Conservation (phyloP, 371 early-diverging fungal species). For the Actinomortierella wolfii region DNA sequence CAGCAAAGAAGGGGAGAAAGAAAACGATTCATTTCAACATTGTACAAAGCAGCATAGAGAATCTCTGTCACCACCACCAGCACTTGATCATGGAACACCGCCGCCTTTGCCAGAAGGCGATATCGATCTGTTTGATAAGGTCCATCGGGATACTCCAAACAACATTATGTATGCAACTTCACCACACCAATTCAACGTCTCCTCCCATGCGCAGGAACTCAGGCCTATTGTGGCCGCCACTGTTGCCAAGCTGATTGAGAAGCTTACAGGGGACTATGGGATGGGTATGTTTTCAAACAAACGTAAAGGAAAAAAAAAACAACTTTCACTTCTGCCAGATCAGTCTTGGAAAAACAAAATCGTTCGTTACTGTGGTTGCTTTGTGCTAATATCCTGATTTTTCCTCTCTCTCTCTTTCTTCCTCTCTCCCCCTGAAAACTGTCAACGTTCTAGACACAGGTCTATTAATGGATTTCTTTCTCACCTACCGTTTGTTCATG, state of each 20-base stretch:
- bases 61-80: slow-evolving; percentile 1
- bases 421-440: too few relatives aligned
- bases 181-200: neutral
- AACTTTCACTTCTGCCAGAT: too few relatives aligned
- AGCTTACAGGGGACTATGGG: slow-evolving; percentile 54
- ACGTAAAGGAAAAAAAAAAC: too few relatives aligned
- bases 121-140: slow-evolving; percentile 20
- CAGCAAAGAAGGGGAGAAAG: too few relatives aligned
- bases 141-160: slow-evolving; percentile 13
- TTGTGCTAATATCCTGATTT: too few relatives aligned
- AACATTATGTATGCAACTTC: slow-evolving; percentile 22
- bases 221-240: slow-evolving; percentile 56
- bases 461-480: slow-evolving; percentile 53
- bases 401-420: too few relatives aligned
- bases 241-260: slow-evolving; percentile 63
- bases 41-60: neutral
- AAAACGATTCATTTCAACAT: too few relatives aligned
- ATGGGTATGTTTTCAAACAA: too few relatives aligned
- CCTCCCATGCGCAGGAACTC: slow-evolving; percentile 4
- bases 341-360: too few relatives aligned
- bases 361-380: too few relatives aligned
- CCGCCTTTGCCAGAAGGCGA: slow-evolving; percentile 34
- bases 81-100: slow-evolving; percentile 5
- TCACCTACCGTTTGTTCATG: slow-evolving; percentile 53
- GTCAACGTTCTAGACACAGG: slow-evolving; percentile 43